Conservation (phyloP, 2,329 filamentous ascomycete genomes). For the Pseudogymnoascus sp. region DNA sequence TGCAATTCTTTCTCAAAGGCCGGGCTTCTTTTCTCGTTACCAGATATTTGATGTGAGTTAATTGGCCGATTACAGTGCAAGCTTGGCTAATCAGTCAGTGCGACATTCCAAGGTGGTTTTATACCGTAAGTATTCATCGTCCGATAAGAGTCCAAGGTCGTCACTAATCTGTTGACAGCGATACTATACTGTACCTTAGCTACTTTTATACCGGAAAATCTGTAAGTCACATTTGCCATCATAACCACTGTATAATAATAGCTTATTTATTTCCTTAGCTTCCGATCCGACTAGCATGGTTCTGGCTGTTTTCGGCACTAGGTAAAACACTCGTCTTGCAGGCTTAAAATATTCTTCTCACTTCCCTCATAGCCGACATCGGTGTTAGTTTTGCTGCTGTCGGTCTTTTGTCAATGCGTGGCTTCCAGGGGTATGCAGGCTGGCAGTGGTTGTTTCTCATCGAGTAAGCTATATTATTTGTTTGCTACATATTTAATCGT, state of each 20-base stretch:
- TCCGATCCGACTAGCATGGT: neutral
- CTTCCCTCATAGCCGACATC: neutral
- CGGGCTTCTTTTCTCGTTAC: neutral
- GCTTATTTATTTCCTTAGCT: slow-evolving; percentile 21
- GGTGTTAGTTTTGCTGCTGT: slow-evolving; percentile 37
- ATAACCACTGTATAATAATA: neutral
- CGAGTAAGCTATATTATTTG: neutral
- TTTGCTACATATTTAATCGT: neutral
- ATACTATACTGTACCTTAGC: neutral
- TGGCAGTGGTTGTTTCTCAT: slow-evolving; percentile 8
- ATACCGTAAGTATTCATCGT: neutral
- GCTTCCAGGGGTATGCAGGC: neutral
- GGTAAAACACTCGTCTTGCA: neutral
- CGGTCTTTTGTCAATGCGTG: slow-evolving; percentile 18
- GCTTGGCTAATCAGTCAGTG: neutral
- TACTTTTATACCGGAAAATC: neutral
- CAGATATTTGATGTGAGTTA: neutral
- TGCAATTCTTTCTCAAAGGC: neutral
- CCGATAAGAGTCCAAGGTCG: neutral
- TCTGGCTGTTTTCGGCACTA: neutral
- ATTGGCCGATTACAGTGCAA: neutral
- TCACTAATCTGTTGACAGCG: neutral
- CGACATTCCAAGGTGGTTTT: neutral
- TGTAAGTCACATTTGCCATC: neutral
- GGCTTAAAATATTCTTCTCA: neutral